Evolutionary conservation across 2,329 filamentous ascomycete species (phyloP).

Genomic region (Cadophora sp.): DNA sequence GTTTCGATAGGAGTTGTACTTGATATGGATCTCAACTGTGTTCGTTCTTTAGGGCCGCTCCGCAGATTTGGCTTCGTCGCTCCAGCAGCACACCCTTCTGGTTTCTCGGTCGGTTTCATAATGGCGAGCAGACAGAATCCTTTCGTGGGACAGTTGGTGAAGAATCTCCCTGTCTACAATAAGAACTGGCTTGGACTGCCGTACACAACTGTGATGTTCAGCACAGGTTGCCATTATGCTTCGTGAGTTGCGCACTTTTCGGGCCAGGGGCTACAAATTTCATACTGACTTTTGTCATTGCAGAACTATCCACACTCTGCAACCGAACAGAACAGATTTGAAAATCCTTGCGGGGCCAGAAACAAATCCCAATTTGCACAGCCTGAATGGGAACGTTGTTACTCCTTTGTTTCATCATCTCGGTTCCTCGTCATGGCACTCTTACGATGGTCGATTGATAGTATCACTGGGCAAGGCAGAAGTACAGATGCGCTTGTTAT

Average conservation of each 20-base stretch:
- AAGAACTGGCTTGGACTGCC: constrained; percentile 49
- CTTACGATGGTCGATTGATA: constrained; percentile 46
- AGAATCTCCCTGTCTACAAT: constrained; percentile 46
- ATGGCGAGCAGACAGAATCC: constrained; percentile 46
- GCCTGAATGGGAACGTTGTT: constrained; percentile 48
- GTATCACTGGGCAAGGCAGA: constrained; percentile 19
- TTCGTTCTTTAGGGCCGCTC: constrained; percentile 48
- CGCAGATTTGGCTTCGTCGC: constrained; percentile 51
- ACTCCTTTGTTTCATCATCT: constrained; percentile 51
- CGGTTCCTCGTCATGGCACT: constrained; percentile 52
- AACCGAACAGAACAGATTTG: constrained; percentile 43
- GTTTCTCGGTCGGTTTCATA: constrained; percentile 52
- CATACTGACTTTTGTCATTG: constrained; percentile 1
- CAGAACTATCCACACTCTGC: constrained; percentile 48
- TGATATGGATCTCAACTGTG: constrained; percentile 49
- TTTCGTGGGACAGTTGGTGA: constrained; percentile 46
- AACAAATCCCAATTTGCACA: constrained; percentile 44
- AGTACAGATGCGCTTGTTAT: background rate
- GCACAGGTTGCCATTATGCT: constrained; percentile 51
- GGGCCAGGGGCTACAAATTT: background rate
- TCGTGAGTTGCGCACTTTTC: constrained; percentile 39
- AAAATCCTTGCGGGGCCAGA: constrained; percentile 47
- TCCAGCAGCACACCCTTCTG: constrained; percentile 49
- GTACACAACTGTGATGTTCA: constrained; percentile 52
- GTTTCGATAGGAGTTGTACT: constrained; percentile 37